Conservation (phyloP, 2,329 filamentous ascomycete species). For the Coniochaeta prunicola region DNA sequence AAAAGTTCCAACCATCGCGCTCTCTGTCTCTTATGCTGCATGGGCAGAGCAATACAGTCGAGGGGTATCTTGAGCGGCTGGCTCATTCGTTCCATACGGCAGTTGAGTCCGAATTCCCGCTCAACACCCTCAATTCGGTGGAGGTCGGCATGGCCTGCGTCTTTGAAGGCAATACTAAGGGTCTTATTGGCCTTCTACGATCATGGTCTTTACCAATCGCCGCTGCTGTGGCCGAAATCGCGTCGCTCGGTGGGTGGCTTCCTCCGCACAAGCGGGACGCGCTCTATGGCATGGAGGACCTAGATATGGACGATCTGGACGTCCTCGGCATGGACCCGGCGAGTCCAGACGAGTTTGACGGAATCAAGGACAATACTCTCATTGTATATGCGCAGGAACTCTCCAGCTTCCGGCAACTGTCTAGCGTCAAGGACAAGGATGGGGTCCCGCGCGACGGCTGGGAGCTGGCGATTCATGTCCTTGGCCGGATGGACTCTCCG, state of each 20-base stretch:
- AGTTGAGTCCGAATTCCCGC: constrained; percentile 62
- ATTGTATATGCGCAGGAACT: constrained; percentile 67
- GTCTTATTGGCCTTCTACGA: constrained; percentile 65
- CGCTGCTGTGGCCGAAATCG: constrained; percentile 73
- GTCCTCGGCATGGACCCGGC: constrained; percentile 62
- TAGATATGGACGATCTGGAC: constrained; percentile 80
- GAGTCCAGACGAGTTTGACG: constrained; percentile 50
- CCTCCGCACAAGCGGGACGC: constrained; percentile 48
- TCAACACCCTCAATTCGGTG: constrained; percentile 67
- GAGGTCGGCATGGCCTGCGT: constrained; percentile 78
- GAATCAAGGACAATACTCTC: constrained; percentile 74
- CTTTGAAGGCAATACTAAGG: constrained; percentile 76
- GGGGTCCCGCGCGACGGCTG: constrained; percentile 60
- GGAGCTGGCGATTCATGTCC: constrained; percentile 79
- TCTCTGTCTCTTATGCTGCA: constrained; percentile 27
- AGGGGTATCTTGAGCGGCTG: constrained; percentile 69
- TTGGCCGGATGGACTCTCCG: constrained; percentile 72
- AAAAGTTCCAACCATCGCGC: constrained; percentile 30
- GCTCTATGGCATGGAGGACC: constrained; percentile 52
- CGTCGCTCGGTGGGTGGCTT: constrained; percentile 78
- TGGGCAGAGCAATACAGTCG: constrained; percentile 40
- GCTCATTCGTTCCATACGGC: constrained; percentile 63
- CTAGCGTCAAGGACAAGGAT: constrained; percentile 20
- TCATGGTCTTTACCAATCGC: constrained; percentile 76
- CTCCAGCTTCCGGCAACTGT: constrained; percentile 46